Evolutionary conservation across 768 basidiomycete genomes (phyloP).

Genomic region (Russula sp.): DNA sequence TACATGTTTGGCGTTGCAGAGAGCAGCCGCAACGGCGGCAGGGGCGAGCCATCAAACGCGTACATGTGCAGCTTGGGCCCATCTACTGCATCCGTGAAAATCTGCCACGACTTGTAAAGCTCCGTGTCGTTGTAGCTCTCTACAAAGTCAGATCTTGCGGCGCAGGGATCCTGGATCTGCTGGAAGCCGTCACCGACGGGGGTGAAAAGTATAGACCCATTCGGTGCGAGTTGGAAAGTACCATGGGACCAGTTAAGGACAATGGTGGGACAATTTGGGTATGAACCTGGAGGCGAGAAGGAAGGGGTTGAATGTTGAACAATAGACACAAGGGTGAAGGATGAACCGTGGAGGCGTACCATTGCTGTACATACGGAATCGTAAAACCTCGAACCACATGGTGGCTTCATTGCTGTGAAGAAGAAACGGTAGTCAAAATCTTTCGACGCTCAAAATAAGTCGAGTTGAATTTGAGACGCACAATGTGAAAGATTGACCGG

Average conservation of each 20-base stretch:
- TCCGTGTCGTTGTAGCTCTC: slow-evolving; percentile 76
- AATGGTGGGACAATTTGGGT: slow-evolving; percentile 86
- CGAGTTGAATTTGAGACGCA: slow-evolving; percentile 34
- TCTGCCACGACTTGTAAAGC: slow-evolving; percentile 56
- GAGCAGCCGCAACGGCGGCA: slow-evolving; percentile 61
- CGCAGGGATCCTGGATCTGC: slow-evolving; percentile 92
- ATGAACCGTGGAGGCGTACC: slow-evolving; percentile 40
- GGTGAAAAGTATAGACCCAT: slow-evolving; percentile 71
- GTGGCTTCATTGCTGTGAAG: slow-evolving; percentile 46
- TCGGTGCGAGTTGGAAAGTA: slow-evolving; percentile 37
- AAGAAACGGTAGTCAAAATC: not conserved
- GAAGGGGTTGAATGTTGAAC: not conserved
- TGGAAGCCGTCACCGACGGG: slow-evolving; percentile 88
- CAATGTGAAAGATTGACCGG: slow-evolving; percentile 89
- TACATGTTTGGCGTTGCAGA: slow-evolving; percentile 81
- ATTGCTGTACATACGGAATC: slow-evolving; percentile 85
- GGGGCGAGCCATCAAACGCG: slow-evolving; percentile 67
- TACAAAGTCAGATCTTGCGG: slow-evolving; percentile 80
- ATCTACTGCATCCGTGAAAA: slow-evolving; percentile 54
- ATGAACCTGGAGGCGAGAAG: slow-evolving; percentile 43
- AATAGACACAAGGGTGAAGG: not conserved
- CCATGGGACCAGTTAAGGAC: slow-evolving; percentile 90
- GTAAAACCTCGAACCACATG: slow-evolving; percentile 80
- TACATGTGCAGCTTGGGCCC: slow-evolving; percentile 73
- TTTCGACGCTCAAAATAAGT: not conserved